Evolutionary conservation across 23 red algal species (phyloP).

Genomic region (Pyropia yezoensis): DNA sequence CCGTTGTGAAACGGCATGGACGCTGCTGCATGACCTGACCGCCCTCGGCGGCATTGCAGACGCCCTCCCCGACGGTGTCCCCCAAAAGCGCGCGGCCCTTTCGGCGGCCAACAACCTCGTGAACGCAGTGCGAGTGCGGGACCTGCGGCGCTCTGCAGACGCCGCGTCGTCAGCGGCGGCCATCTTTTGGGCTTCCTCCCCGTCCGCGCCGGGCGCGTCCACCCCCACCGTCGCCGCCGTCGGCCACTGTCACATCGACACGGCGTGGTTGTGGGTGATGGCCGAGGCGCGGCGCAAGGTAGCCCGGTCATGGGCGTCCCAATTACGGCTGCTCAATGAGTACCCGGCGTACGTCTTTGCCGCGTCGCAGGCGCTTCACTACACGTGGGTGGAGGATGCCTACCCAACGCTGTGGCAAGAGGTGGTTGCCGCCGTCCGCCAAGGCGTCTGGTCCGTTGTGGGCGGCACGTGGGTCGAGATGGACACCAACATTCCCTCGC

Average conservation of each 20-base stretch:
- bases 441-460: conserved; percentile 33
- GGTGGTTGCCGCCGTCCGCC: conserved; percentile 20
- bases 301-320: conserved; percentile 59
- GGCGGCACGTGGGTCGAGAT: conserved; percentile 84
- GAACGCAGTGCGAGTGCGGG: conserved; percentile 39
- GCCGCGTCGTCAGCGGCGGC: conserved; percentile 19
- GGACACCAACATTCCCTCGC: conserved; percentile 67
- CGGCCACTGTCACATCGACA: conserved; percentile 76
- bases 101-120: conserved; percentile 54
- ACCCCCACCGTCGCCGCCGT: conserved; percentile 31
- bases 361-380: conserved; percentile 58
- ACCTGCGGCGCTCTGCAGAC: conserved; percentile 7
- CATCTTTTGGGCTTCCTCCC: conserved; percentile 23
- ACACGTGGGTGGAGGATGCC: conserved; percentile 52
- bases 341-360: conserved; percentile 60
- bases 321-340: conserved; percentile 35
- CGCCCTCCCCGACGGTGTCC: conserved; percentile 26
- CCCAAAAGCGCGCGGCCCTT: conserved; percentile 35
- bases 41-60: conserved; percentile 26
- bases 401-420: conserved; percentile 47
- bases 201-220: conserved; percentile 4
- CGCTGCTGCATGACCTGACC: conserved; percentile 57
- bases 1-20: conserved; percentile 44
- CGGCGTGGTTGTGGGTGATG: conserved; percentile 70
- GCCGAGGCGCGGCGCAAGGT: conserved; percentile 59